Conservation (phyloP, 306 rosid genomes). For the Medicago ruthenica region DNA sequence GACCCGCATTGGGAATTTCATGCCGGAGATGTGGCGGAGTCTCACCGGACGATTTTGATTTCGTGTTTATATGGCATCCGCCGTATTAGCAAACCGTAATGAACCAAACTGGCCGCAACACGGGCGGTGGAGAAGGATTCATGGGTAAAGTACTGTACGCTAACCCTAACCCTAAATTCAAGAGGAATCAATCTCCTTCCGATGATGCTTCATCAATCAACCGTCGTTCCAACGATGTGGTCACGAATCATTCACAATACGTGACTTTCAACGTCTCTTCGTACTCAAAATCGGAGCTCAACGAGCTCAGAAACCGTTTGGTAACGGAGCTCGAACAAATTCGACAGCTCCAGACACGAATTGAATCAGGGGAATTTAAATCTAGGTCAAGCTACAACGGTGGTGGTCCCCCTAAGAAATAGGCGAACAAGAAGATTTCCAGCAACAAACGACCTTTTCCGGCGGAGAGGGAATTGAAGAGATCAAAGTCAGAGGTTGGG, state of each 20-base stretch:
- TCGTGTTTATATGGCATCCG: slow-evolving; percentile 70
- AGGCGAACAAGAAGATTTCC: slow-evolving; percentile 57
- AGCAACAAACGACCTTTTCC: slow-evolving; percentile 74
- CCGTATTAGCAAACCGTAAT: slow-evolving; percentile 77
- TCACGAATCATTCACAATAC: slow-evolving; percentile 45
- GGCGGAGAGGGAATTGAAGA: slow-evolving; percentile 50
- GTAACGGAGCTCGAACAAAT: slow-evolving; percentile 72
- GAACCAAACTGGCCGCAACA: slow-evolving; percentile 76
- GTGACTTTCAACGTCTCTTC: slow-evolving; percentile 66
- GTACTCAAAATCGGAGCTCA: slow-evolving; percentile 66
- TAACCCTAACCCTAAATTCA: slow-evolving; percentile 53
- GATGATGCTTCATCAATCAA: slow-evolving; percentile 91
- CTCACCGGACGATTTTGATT: slow-evolving; percentile 41
- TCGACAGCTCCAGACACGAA: slow-evolving; percentile 63
- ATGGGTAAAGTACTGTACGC: slow-evolving; percentile 83
- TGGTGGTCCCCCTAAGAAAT: slow-evolving; percentile 51
- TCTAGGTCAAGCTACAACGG: slow-evolving; percentile 30
- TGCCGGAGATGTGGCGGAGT: slow-evolving; percentile 56
- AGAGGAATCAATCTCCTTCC: slow-evolving; percentile 71
- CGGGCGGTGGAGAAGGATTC: slow-evolving; percentile 73
- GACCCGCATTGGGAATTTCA: slow-evolving; percentile 50
- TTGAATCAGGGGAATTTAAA: slow-evolving; percentile 63
- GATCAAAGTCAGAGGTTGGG: slow-evolving; percentile 58
- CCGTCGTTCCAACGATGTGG: slow-evolving; percentile 52
- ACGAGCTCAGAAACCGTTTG: slow-evolving; percentile 67